Evolutionary conservation across 2,329 filamentous ascomycete genomes (phyloP).

Genomic region (Colletotrichum viniferum): DNA sequence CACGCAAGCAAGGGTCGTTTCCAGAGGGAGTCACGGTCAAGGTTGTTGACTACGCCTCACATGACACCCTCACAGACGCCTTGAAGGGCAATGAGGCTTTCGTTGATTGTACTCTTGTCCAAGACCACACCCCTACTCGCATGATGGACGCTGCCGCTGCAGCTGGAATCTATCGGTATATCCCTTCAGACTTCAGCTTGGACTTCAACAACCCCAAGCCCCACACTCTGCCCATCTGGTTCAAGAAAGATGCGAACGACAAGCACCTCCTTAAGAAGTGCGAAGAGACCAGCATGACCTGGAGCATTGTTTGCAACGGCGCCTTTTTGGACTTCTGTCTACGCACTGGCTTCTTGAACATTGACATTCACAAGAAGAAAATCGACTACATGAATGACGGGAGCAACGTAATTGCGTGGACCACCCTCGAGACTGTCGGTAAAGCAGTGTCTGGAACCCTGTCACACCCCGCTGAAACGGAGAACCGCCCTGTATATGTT

Average conservation of each 20-base stretch:
- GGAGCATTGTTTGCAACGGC: conserved; percentile 31
- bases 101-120: conserved; percentile 37
- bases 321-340: conserved; percentile 33
- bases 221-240: conserved; percentile 21
- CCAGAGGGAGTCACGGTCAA: conserved; percentile 43
- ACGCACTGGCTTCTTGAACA: conserved; percentile 23
- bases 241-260: conserved; percentile 20
- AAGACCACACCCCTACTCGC: conserved; percentile 45
- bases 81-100: conserved; percentile 63
- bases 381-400: conserved; percentile 27
- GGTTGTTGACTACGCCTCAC: conserved; percentile 50
- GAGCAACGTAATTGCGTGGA: conserved; percentile 23
- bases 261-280: not conserved
- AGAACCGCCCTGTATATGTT: conserved; percentile 28
- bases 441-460: conserved; percentile 29
- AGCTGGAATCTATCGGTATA: conserved; percentile 64
- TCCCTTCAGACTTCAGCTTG: conserved; percentile 62
- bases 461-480: conserved; percentile 27
- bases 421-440: conserved; percentile 28
- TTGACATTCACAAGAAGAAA: conserved; percentile 26
- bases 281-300: conserved; percentile 23
- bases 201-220: conserved; percentile 31
- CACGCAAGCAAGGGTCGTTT: conserved; percentile 38
- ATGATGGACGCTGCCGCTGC: conserved; percentile 60
- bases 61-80: conserved; percentile 51